phyloP scores from a whole-genome alignment of 2,329 filamentous ascomycete genomes.

The Aspergillus sp. region DNA sequence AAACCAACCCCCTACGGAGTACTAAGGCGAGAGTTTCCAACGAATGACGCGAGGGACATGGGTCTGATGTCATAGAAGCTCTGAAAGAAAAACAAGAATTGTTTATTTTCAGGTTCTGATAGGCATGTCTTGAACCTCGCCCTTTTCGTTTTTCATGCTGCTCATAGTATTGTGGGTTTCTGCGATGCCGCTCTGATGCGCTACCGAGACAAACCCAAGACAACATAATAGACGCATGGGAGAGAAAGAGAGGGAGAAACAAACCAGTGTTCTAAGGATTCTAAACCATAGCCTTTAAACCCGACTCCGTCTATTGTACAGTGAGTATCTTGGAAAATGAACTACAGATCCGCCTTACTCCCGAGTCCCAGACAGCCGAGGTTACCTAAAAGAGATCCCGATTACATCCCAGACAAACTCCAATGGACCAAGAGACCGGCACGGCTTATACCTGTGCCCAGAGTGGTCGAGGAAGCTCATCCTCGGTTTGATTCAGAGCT shows the following conservation, averaged over 20 bases:
- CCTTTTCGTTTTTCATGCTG: not conserved
- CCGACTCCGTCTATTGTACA: not conserved
- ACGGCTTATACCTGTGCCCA: slow-evolving; percentile 35
- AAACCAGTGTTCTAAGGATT: not conserved
- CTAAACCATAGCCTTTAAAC: not conserved
- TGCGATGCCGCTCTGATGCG: not conserved
- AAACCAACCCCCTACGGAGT: too few relatives aligned
- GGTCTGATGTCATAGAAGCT: not conserved
- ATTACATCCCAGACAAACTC: not conserved
- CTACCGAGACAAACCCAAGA: not conserved
- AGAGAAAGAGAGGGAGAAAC: not conserved
- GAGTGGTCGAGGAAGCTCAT: slow-evolving; percentile 38
- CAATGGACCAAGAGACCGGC: not conserved
- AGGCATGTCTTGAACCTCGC: not conserved
- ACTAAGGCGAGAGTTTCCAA: not conserved
- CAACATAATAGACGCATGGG: not conserved
- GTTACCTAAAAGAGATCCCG: not conserved
- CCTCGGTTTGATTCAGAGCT: slow-evolving; percentile 32
- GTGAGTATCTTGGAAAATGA: not conserved
- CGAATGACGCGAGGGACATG: not conserved
- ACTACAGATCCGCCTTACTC: not conserved
- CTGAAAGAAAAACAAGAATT: not conserved
- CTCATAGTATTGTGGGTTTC: not conserved
- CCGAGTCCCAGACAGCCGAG: not conserved
- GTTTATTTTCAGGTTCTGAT: not conserved